Conservation (phyloP, 2,329 filamentous ascomycete genomes). For the Xylaria sp. region DNA sequence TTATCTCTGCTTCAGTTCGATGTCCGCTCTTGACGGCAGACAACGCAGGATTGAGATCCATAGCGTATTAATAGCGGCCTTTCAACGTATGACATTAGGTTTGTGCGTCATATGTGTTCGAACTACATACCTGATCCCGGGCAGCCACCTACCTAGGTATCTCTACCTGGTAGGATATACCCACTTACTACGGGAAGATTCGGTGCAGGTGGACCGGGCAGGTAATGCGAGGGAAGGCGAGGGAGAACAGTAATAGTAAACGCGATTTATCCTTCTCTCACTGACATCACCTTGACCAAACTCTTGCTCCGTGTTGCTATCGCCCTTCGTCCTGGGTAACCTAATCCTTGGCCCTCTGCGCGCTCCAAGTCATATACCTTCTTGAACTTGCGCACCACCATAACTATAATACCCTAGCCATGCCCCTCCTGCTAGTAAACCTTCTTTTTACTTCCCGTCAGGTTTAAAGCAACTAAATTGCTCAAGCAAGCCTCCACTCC, state of each 20-base stretch:
- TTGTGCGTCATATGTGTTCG: not conserved
- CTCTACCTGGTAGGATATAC: not conserved
- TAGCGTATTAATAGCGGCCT: no score
- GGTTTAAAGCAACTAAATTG: not conserved
- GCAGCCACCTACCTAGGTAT: not conserved
- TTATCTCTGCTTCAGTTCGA: not conserved
- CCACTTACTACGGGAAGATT: constrained; percentile 30
- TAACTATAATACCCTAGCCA: not conserved
- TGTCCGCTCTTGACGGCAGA: not conserved
- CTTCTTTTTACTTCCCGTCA: not conserved
- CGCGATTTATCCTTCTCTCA: constrained; percentile 24
- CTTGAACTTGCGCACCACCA: not conserved
- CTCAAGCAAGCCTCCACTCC: constrained; percentile 7
- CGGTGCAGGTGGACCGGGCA: constrained; percentile 28
- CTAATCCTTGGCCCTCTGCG: not conserved
- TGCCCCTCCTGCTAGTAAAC: not conserved
- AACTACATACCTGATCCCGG: not conserved
- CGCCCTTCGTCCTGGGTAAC: not conserved
- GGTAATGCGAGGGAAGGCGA: not conserved
- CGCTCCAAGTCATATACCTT: not conserved
- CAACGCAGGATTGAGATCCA: not conserved
- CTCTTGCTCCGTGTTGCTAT: constrained; percentile 13
- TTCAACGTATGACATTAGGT: not conserved
- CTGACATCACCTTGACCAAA: constrained; percentile 37
- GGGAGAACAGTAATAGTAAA: constrained; percentile 12